Base-by-base conservation (phyloP, 139 green algal genomes). In the Ulvella scutata region DNA sequence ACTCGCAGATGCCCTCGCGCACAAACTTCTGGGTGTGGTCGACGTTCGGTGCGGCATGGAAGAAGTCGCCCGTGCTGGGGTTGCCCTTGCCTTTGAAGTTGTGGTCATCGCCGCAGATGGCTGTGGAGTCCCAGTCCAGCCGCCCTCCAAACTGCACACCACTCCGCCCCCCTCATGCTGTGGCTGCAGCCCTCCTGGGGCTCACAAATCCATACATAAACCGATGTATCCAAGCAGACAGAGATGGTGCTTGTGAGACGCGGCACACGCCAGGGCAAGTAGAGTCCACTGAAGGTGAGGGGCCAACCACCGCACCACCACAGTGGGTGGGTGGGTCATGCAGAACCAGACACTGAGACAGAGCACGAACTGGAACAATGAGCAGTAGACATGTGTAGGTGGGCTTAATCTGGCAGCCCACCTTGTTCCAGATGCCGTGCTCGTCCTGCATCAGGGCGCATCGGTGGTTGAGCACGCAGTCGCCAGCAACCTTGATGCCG, bases 381-480 rank as follows among this genome's bases (percentile, higher is more conserved):
- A 44, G 29, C 3, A 75, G 21, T 79, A 40, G 20, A 75, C 80
- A 43, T 87, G 81, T 6, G 76, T 81, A 62, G 23, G 73, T 2
- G 37, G 0, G 13, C 36, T n/a, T n/a, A n/a, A n/a, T n/a, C n/a
- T n/a, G n/a, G 9, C 75, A 21, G 28, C 35, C 75, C 82, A 93
- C 51, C 3, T 74, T 43, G 77, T 92, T 93, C 84, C 87, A 93
- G 34, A 85, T 67, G 4, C 88, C 88, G n/a, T 80, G 38, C 37
- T 85, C 82, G 72, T 89, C 85, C 76, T 88, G 85, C 29, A 78
- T 36, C 38, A 37, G 28, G 17, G 90, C 90, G 79, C 89, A 94
- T 73, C 89, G 80, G 78, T 95, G 90, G 79, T 96, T 95, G 79
- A 96, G 93, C n/a, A 96, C 90, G 51, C 94, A 92, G 82, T 97